These are phyloP conservation scores for Huntiella omanensis DNA, from an alignment of 2,329 filamentous ascomycete species.

Conservation along the genomic window DNA sequence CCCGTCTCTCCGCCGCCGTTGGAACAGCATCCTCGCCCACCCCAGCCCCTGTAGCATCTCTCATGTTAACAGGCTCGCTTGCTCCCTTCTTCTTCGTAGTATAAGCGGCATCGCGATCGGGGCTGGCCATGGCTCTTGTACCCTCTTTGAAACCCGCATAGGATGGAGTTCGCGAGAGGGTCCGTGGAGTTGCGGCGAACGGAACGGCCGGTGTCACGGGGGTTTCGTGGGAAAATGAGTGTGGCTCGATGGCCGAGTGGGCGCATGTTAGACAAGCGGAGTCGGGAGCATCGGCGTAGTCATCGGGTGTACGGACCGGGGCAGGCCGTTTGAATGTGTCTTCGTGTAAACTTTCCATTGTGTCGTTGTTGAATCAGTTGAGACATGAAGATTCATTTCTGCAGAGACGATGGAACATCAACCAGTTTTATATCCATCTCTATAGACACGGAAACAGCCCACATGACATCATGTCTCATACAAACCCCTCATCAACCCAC, in stretches of 20 bases:
- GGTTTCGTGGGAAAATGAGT: conserved; percentile 2
- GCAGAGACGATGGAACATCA: too few species aligned
- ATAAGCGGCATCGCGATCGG: background rate
- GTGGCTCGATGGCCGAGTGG: conserved; percentile 3
- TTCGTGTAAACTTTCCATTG: conserved; percentile 9
- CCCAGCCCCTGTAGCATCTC: background rate
- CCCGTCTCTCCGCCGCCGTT: too few species aligned
- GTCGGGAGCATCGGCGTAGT: conserved; percentile 2
- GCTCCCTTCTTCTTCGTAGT: background rate
- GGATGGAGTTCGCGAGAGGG: background rate
- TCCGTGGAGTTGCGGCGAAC: background rate
- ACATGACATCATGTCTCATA: too few species aligned
- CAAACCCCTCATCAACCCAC: too few species aligned
- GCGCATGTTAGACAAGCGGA: background rate
- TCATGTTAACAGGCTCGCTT: background rate
- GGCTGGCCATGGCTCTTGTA: too few species aligned
- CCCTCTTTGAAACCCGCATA: too few species aligned
- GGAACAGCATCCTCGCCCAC: too few species aligned
- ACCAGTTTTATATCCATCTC: too few species aligned
- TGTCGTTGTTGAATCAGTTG: background rate
- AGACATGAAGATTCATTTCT: too few species aligned
- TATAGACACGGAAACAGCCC: too few species aligned
- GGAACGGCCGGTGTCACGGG: background rate
- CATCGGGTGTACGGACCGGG: conserved; percentile 3
- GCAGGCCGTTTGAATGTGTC: conserved; percentile 9